Evolutionary conservation across 2,329 filamentous ascomycete genomes (phyloP), one percentile per base, ranked within the genome.

Genomic region (Sporothrix phasma): DNA sequence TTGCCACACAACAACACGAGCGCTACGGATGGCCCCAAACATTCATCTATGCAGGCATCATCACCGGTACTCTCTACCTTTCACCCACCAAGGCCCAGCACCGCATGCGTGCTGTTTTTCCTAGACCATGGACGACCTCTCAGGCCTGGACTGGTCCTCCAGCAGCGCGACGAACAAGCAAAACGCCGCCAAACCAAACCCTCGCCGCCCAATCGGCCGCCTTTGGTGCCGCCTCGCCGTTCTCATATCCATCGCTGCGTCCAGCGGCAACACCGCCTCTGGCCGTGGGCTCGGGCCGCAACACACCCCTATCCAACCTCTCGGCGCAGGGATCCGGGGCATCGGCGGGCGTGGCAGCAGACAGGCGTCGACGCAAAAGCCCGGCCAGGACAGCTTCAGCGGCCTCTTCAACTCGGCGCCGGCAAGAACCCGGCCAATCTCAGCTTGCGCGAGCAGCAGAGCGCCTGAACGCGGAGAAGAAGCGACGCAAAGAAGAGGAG

Each of bases 371-470:
- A 26, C 66, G 3, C 75, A 76, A 3, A 88, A 83, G 69, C 71
- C 85, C 41, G 75, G 82, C 5, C 76, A 81, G 54, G 90, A 94
- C 72, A 91, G 88, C 77, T 94, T 94, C 76, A 89, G 89, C 71
- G 88, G 86, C 70, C 78, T 94, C 61, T 80, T 92, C 66, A 85
- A 81, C 69, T 85, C 70, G 83, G 83, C 56, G 75, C 81, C 34
- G 31, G 31, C 62, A 87, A 86, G 73, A 76, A 77, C 62, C 83
- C 81, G 34, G 88, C 86, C 74, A 94, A 88, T 68, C 79, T 97
- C 17, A 88, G 85, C 66, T 76, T 96, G 68, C 84, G 89, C 68
- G 90, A 96, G 74, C 87, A 91, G 70, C 89, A 90, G 74, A 85
- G 67, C 84, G 83, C 66, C 74, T 88, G 43, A 81, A 85, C 68